Evolutionary conservation across 2,329 filamentous ascomycete genomes (phyloP).

Genomic region (Scleromitrula shiraiana): DNA sequence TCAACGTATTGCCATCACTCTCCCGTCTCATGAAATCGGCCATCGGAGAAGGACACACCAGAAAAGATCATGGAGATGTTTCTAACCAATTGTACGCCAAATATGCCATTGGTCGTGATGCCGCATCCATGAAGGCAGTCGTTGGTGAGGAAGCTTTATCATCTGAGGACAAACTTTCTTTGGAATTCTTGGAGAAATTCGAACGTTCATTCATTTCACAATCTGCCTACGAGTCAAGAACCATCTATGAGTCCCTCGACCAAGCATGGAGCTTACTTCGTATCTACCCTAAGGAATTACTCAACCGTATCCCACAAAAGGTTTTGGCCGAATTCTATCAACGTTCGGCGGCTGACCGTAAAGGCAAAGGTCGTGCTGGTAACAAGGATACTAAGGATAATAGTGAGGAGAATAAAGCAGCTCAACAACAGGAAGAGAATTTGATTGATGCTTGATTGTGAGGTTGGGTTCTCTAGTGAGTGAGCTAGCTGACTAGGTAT

Average conservation of each 20-base stretch:
- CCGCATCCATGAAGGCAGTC: slow-evolving; percentile 97
- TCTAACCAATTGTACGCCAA: slow-evolving; percentile 99
- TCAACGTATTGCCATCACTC: slow-evolving; percentile 95
- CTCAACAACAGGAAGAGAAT: slow-evolving; percentile 48
- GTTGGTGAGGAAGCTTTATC: slow-evolving; percentile 96
- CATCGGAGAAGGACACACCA: slow-evolving; percentile 94
- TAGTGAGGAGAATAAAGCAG: slow-evolving; percentile 26
- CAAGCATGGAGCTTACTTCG: slow-evolving; percentile 92
- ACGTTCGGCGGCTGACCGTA: slow-evolving; percentile 53
- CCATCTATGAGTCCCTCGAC: slow-evolving; percentile 89
- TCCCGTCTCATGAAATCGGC: slow-evolving; percentile 99
- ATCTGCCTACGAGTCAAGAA: slow-evolving; percentile 83
- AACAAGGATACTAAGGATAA: slow-evolving; percentile 35
- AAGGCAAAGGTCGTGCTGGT: slow-evolving; percentile 51
- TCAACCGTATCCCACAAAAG: slow-evolving; percentile 89
- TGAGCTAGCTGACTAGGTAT: too few relatives aligned
- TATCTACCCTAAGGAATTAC: slow-evolving; percentile 95
- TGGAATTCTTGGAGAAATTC: slow-evolving; percentile 98
- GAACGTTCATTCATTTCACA: slow-evolving; percentile 92
- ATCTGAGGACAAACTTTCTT: slow-evolving; percentile 90
- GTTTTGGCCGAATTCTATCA: slow-evolving; percentile 77
- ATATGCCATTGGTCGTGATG: slow-evolving; percentile 97
- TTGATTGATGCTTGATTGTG: slow-evolving; percentile 48
- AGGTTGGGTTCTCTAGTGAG: not conserved
- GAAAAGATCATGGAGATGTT: slow-evolving; percentile 94